Evolutionary conservation across 1,139 yeast species (phyloP), one percentile per base, ranked within the genome.

Genomic region (Candida sojae): DNA sequence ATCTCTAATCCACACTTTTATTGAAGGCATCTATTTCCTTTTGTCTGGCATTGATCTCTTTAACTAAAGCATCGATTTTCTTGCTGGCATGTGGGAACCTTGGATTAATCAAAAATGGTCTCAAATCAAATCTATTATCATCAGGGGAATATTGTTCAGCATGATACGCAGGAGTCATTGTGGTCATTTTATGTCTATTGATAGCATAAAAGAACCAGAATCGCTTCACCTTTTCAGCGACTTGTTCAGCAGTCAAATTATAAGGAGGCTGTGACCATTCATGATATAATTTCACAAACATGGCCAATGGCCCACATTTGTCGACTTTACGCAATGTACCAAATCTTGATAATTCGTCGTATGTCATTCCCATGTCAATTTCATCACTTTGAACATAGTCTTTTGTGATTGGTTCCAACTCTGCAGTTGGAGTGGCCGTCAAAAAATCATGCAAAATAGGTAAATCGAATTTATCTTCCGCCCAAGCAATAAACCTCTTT

Each of bases 131-230:
- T 59, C 99, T 80, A 66, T 93, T 93, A 64, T 93, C 99, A 67
- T 93, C 99, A 1, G 99, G 98, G 1, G 97, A 90, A 63, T 95
- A 93, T 61, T 89, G 96, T 64, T 93, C 99, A 0, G 99, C 99
- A 60, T 93, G 99, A 62, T 93, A 95, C 25, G 96, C 82, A 11
- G 99, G 99, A 0, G 99, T 93, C 68, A 92, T 78, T 13, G 95
- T 92, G 0, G 99, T 93, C 85, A 90, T 95, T 69, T 93, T 93
- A 68, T 93, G 99, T 60, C 99, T 83, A 67, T 93, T 93, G 49
- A 93, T 81, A 6, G 98, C 97, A 66, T 93, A 93, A 63, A 81
- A 93, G 74, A 88, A 92, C 78, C 89, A 93, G 68, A 93, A 93
- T 49, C 84, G 77, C 66, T 93, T 93, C 7, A 93, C 99, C 65